Percentiles rank a stretch among this genome's conserved stretches.
phyloP scores from a whole-genome alignment of 2,329 filamentous ascomycete species.

The Tolypocladium guangdongense region DNA sequence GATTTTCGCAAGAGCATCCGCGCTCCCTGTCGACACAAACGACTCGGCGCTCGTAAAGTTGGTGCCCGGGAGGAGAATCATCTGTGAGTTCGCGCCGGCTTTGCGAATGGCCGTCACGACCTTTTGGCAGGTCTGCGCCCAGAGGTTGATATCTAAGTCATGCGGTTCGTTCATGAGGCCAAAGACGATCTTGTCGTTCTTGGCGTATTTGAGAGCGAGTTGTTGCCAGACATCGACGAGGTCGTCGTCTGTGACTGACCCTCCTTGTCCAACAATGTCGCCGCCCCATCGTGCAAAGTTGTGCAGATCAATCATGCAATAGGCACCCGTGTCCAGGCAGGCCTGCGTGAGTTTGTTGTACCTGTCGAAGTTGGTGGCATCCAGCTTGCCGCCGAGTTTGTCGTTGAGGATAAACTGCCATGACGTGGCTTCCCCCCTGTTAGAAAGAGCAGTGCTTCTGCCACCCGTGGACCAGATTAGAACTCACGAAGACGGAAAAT shows the following conservation, averaged over 20 bases:
- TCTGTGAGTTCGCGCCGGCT: slow-evolving; percentile 51
- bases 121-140: slow-evolving; percentile 50
- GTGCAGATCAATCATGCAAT: slow-evolving; percentile 49
- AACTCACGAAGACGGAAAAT: slow-evolving; percentile 39
- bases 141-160: slow-evolving; percentile 42
- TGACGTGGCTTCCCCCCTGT: slow-evolving; percentile 20
- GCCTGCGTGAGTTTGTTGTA: slow-evolving; percentile 46
- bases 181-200: slow-evolving; percentile 41
- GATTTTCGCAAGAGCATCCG: slow-evolving; percentile 38
- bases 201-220: slow-evolving; percentile 47
- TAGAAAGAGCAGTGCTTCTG: neutral
- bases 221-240: slow-evolving; percentile 48
- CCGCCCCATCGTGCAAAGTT: slow-evolving; percentile 52
- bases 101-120: slow-evolving; percentile 55
- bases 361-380: slow-evolving; percentile 33
- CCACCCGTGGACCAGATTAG: neutral
- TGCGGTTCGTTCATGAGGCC: slow-evolving; percentile 64
- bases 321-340: slow-evolving; percentile 43
- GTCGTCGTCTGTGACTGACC: slow-evolving; percentile 45
- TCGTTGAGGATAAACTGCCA: slow-evolving; percentile 52
- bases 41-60: slow-evolving; percentile 42
- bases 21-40: slow-evolving; percentile 38
- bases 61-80: slow-evolving; percentile 50
- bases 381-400: slow-evolving; percentile 36
- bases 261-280: slow-evolving; percentile 53